Base-by-base conservation (phyloP, 2,329 filamentous ascomycete species). In the Exserohilum rostratum region DNA sequence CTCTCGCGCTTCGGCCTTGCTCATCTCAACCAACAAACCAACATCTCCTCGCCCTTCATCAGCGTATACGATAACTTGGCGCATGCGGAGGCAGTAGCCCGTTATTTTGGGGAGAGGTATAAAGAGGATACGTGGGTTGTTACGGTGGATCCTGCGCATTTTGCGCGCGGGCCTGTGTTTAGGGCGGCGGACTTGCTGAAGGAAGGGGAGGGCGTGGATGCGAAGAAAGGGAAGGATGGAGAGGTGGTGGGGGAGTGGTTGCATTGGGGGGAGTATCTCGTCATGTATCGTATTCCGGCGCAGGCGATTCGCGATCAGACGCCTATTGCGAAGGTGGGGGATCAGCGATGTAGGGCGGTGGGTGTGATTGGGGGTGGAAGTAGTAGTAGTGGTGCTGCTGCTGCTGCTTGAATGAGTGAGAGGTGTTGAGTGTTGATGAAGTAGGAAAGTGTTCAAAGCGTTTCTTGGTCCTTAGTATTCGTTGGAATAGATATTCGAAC, bases 1-100 rank as follows among this genome's bases (percentile, higher is more conserved):
- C 58, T 69, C 13, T 61, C 54, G 0, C 66, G 67, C 45, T 71
- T 71, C 54, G 66, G 66, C 6, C 62, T 70, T 50, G 67, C 69
- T 7, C 69, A 71, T 15, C 55, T 73, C 6, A 59, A 67, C 57
- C 63, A 63, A 15, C 68, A 71, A 45, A 74, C 72, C 39, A 74
- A 74, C 60, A 68, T 73, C 47, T 69, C 66, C 7, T 68, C 65
- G 5, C 72, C 72, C 3, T 68, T 74, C 50, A 70, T 74, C 58
- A 66, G 61, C 57, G 70, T 73, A 38, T 73, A 71, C 57, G 66
- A 68, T 33, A 58, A 51, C 46, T 48, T 53, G 0, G 27, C 57
- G 5, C 72, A 73, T 31, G 72, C 72, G 0, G 64, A 73, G 46
- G 44, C 49, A 1, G 64, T 72, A 5, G 72, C 72, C 0, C 52